Conservation (phyloP, 2,329 filamentous ascomycete species). For the Aspergillus spinulosporus region DNA sequence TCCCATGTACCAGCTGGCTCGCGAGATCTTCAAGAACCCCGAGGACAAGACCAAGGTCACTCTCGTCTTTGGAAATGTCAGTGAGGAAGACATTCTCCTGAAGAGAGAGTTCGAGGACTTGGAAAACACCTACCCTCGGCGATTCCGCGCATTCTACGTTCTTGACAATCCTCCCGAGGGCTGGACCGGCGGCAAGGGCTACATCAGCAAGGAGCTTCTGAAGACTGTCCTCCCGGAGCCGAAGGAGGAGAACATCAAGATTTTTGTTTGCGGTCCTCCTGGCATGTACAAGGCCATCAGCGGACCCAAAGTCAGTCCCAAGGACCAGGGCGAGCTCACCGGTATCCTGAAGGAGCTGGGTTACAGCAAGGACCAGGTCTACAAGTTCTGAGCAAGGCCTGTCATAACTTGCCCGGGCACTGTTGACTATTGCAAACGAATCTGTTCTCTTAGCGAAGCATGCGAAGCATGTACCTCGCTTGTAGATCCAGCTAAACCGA, state of each 20-base stretch:
- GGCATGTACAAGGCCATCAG: slow-evolving; percentile 91
- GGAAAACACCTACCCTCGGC: slow-evolving; percentile 92
- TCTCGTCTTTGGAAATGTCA: slow-evolving; percentile 86
- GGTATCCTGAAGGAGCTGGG: slow-evolving; percentile 83
- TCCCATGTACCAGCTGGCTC: slow-evolving; percentile 93
- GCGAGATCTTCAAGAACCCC: slow-evolving; percentile 92
- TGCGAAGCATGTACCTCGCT: not conserved
- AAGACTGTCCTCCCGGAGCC: slow-evolving; percentile 95
- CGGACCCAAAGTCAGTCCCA: slow-evolving; percentile 85
- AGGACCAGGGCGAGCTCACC: slow-evolving; percentile 86
- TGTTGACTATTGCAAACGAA: slow-evolving; percentile 4
- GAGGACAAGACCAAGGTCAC: slow-evolving; percentile 97
- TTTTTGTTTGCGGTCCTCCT: slow-evolving; percentile 94
- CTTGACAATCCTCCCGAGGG: slow-evolving; percentile 79
- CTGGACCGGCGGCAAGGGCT: slow-evolving; percentile 76
- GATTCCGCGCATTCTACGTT: slow-evolving; percentile 93
- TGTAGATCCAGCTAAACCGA: not conserved
- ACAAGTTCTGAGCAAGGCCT: slow-evolving; percentile 71
- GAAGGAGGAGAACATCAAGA: slow-evolving; percentile 87
- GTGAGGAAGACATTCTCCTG: slow-evolving; percentile 86
- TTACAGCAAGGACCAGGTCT: slow-evolving; percentile 85
- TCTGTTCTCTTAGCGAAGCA: not conserved
- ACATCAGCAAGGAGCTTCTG: slow-evolving; percentile 84
- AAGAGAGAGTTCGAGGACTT: slow-evolving; percentile 81
- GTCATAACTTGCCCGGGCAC: not conserved